Evolutionary conservation across 805 yeast genomes (phyloP), one percentile per base, ranked within the genome.

Genomic region (Teunomyces pallodes): DNA sequence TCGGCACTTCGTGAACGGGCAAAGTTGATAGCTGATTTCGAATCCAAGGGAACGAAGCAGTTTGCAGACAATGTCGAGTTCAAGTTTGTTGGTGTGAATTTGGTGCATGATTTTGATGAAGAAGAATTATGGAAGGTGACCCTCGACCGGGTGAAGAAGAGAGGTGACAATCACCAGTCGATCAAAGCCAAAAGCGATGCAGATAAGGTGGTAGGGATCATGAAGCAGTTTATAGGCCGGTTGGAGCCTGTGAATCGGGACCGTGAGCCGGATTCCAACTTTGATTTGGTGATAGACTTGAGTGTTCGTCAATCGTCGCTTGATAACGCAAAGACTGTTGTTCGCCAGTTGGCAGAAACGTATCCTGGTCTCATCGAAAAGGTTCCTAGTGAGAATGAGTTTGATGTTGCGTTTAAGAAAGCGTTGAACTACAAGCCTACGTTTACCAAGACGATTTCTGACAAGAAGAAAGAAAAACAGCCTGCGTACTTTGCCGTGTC

Each of bases 131-230:
- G 81, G 77, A 55, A 70, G 2, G 50, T 82, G 0, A 87, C 97
- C 0, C 64, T 69, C 7, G 62, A 70, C 0, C 74, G 97, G 47
- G 86, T 92, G 0, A 43, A 73, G 5, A 59, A 61, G 2, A 76
- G 99, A 56, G 97, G 97, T 2, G 90, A 90, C 59, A 85, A 87
- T 53, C 99, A 94, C 62, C 96, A 87, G 62, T 82, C 91, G 1
- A 87, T 94, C 33, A 82, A 85, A 54, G 75, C 72, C 4, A 62
- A 59, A 0, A 74, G 77, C 47, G 82, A 84, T 8, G 70, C 71
- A 4, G 64, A 66, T 13, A 71, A 75, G 45, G 83, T 87, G 0
- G 65, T 72, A 30, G 77, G 74, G 16, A 84, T 94, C 29, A 82
- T 92, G 88, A 69, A 70, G 28, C 90, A 91, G 0, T 91, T 92